Base-by-base conservation (phyloP, 305 asterid species). In the Rubia occidens region DNA sequence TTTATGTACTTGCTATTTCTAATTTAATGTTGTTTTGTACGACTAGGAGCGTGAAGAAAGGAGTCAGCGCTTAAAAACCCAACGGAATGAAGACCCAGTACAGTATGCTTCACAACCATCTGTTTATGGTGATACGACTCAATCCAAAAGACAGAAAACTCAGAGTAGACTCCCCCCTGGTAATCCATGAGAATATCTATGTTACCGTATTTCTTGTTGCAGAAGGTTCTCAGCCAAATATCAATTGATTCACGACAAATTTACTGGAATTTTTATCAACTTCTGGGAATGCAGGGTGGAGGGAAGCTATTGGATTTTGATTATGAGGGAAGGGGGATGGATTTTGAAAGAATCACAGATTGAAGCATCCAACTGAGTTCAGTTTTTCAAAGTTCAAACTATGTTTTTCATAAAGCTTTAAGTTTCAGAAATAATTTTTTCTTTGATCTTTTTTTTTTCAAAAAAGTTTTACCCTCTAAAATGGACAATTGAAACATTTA, bases 1-100 rank as follows among this genome's bases (percentile, higher is more conserved):
- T 21, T 0, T 49, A 20, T 2, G 56, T 67, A 10, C 67, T 59
- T 32, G 40, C n/a, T 32, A 29, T 42, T 45, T 8, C 60, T 65
- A 42, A 64, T n/a, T 39, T 3, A 37, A 7, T 63, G 32, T 39
- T 63, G 39, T 3, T 9, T 47, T 58, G 56, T 20, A 32, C 47
- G 44, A 20, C 71, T 78, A 91, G 98, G 99, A 91, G 81, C 96
- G 98, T 59, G 98, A 95, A 70, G 95, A 88, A 76, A 88, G 98
- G 85, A 85, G 76, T 73, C 96, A 82, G 69, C 84, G 83, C 55
- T 70, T 89, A 40, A 86, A 82, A 73, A 86, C 83, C 72, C 89
- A 83, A 53, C 88, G 87, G 51, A 85, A 88, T 10, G 95, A 91
- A 78, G 96, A 84, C 21, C 83, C 83, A 59, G 86, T 85, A 71